These are phyloP conservation scores for Camelina neglecta DNA, from an alignment of 345 rosid species.

Conservation along the genomic window DNA sequence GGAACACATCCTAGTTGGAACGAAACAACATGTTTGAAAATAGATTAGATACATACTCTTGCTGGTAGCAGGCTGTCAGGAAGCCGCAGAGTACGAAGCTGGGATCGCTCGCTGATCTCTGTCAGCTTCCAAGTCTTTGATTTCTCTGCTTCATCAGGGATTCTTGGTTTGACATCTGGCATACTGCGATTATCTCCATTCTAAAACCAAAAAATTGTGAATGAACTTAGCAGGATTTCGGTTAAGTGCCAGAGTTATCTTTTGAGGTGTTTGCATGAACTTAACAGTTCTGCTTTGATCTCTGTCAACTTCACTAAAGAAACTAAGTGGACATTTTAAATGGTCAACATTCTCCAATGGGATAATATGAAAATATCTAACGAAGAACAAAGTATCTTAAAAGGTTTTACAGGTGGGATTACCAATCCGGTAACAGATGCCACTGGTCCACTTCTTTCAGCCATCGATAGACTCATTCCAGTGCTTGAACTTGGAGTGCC, in stretches of 20 bases:
- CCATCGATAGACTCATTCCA: slow-evolving; percentile 46
- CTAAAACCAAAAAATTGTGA: slow-evolving; percentile 45
- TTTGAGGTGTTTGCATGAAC: slow-evolving; percentile 7
- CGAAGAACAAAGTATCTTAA: background rate
- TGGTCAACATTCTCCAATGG: slow-evolving; percentile 14
- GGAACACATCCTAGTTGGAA: slow-evolving; percentile 8
- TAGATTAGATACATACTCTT: slow-evolving; percentile 47
- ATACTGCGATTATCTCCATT: slow-evolving; percentile 57
- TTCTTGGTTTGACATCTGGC: slow-evolving; percentile 65
- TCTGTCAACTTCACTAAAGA: slow-evolving; percentile 16
- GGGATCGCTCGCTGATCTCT: slow-evolving; percentile 61
- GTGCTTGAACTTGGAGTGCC: slow-evolving; percentile 50
- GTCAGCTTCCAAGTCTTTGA: slow-evolving; percentile 71
- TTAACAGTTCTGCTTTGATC: slow-evolving; percentile 12
- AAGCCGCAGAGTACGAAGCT: slow-evolving; percentile 64
- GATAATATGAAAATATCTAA: slow-evolving; percentile 16
- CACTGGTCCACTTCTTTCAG: slow-evolving; percentile 54
- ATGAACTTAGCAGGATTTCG: slow-evolving; percentile 18
- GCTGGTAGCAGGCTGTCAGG: slow-evolving; percentile 60
- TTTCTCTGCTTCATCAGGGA: slow-evolving; percentile 62
- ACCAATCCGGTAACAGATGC: slow-evolving; percentile 56
- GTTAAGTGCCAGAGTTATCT: slow-evolving; percentile 15
- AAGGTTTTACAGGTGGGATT: slow-evolving; percentile 28
- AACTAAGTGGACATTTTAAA: slow-evolving; percentile 1
- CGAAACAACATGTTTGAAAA: slow-evolving; percentile 1